Base-by-base conservation (phyloP, 2,329 filamentous ascomycete genomes). In the Aspergillus chevalieri region DNA sequence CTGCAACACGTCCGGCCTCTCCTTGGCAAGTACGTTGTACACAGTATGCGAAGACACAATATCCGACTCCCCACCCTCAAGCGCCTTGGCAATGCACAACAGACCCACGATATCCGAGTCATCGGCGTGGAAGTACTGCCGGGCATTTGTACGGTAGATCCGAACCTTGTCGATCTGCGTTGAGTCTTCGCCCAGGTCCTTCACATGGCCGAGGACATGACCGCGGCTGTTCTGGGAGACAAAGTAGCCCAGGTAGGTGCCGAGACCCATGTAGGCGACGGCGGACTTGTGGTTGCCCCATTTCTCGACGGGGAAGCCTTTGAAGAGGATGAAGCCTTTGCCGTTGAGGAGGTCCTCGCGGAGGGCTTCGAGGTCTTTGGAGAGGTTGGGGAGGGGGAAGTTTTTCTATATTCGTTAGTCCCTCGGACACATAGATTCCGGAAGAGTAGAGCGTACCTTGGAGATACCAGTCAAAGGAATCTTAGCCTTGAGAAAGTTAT, bases 291-390 rank as follows among this genome's bases (percentile, higher is more conserved):
- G 79, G 47, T 82, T 80, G 0, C 85, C 83, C 90, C 90, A 95
- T 69, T 79, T 66, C 41, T 79, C 62, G 1, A 90, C 87, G 1
- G 89, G 89, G 66, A 95, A 85, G 46, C 86, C 83, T 67, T 93
- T 94, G 76, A 94, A 93, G 12, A 95, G 79, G 55, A 93, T 86
- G 72, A 95, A 95, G 14, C 90, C 90, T 63, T 93, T 93, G 56
- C 88, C 89, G 64, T 94, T 81, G 49, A 94, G 70, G n/a, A 87
- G 73, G 53, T 87, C 85, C 15, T 78, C 74, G 45, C 82, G 78
- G 52, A 88, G 75, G 2, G 76, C 68, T 5, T 66, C 68, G 15
- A 88, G 71, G 48, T 80, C 77, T 2, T 63, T 56, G 7, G 74
- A 70, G 36, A 88, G 76, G 12, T 69, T 74, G 2, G 82, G 80